A percentile compares a stretch with the other conserved stretches of the same genome.
phyloP scores from a whole-genome alignment of 345 rosid species.

The Heritiera littoralis region DNA sequence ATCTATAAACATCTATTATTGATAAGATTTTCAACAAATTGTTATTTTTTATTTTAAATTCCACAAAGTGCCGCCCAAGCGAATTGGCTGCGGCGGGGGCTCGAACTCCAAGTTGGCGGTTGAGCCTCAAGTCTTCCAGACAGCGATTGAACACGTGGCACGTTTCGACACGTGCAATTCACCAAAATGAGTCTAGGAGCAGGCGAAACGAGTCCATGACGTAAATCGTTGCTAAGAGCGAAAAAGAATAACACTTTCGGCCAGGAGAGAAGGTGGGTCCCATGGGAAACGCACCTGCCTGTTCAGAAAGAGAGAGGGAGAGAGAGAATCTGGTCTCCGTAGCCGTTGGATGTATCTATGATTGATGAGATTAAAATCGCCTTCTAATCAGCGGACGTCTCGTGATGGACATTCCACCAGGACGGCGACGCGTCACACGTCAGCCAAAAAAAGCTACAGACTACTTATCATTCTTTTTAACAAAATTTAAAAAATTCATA shows the following conservation, averaged over 20 bases:
- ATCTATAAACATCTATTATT: no score
- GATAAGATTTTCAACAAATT: neutral
- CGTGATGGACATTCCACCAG: neutral
- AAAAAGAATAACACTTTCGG: neutral
- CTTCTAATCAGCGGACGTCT: neutral
- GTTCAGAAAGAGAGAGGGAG: neutral
- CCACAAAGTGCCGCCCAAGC: neutral
- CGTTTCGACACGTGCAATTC: neutral
- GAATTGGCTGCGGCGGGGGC: slow-evolving; percentile 1
- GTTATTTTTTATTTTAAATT: neutral
- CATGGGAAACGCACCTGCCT: neutral
- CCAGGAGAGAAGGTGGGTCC: neutral
- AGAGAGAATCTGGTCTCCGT: neutral
- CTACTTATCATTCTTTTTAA: no score
- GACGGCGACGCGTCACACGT: neutral
- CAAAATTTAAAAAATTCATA: no score
- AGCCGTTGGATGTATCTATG: neutral
- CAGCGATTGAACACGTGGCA: neutral
- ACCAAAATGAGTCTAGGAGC: neutral
- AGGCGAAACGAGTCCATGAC: slow-evolving; percentile 9
- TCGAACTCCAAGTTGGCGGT: neutral
- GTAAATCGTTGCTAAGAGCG: neutral
- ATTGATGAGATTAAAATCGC: neutral
- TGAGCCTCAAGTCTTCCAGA: neutral
- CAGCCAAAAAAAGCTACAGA: no score